Evolutionary conservation across 139 green algal genomes (phyloP).

Genomic region (Chara braunii): DNA sequence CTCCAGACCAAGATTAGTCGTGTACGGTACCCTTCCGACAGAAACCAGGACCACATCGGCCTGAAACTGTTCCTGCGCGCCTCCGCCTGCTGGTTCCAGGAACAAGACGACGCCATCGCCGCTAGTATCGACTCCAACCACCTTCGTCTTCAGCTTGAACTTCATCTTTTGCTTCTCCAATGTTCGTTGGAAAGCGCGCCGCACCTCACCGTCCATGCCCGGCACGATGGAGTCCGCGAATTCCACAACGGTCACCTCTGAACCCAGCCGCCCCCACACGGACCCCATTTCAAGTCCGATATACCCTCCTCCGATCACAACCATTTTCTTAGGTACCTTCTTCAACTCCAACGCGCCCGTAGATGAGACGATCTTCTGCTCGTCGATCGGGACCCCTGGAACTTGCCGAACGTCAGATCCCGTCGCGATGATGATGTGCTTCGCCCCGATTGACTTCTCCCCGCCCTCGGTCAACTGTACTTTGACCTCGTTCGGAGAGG

Average conservation of each 20-base stretch:
- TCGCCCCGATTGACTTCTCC: constrained; percentile 51
- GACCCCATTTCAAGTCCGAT: constrained; percentile 96
- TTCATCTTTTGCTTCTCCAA: constrained; percentile 94
- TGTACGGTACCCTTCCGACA: constrained; percentile 54
- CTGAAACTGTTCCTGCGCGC: constrained; percentile 56
- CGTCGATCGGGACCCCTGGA: constrained; percentile 81
- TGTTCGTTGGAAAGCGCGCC: constrained; percentile 73
- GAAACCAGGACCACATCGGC: constrained; percentile 87
- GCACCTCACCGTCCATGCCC: constrained; percentile 77
- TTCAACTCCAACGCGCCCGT: constrained; percentile 85
- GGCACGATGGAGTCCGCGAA: constrained; percentile 82
- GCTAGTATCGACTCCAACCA: constrained; percentile 55
- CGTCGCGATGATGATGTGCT: constrained; percentile 93
- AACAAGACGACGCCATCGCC: constrained; percentile 56
- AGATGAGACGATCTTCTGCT: constrained; percentile 88
- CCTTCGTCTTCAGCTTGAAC: constrained; percentile 74
- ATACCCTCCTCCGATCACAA: constrained; percentile 89
- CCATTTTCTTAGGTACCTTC: constrained; percentile 75
- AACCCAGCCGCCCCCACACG: constrained; percentile 83
- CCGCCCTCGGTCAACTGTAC: constrained; percentile 64
- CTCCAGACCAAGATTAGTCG: constrained; percentile 68
- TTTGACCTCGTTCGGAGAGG: constrained; percentile 63
- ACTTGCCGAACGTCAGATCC: constrained; percentile 71
- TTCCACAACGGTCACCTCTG: constrained; percentile 91
- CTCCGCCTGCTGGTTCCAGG: constrained; percentile 40